Percentiles rank a stretch among this genome's conserved stretches.
Conservation (phyloP, 176 grass and related monocot species). For the Zizania latifolia region DNA sequence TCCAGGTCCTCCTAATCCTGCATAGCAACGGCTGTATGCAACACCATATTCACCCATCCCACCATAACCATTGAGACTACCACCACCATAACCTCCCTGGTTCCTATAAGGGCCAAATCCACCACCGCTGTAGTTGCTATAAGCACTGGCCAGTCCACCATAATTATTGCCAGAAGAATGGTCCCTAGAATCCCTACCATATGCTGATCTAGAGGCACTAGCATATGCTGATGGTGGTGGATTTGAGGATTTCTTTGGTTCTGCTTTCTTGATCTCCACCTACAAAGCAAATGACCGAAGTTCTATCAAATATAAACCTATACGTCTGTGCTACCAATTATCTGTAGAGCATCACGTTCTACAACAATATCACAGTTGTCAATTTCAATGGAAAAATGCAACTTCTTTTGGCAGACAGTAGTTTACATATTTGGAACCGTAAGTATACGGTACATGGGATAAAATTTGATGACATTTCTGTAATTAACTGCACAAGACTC, state of each 20-base stretch:
- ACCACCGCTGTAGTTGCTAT: constrained; percentile 40
- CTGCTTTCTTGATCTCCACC: constrained; percentile 99
- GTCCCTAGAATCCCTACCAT: constrained; percentile 69
- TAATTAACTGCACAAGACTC: constrained; percentile 39
- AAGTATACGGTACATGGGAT: not conserved
- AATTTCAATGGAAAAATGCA: constrained; percentile 10
- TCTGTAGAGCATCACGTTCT: constrained; percentile 15
- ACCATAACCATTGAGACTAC: constrained; percentile 48
- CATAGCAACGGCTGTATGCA: constrained; percentile 55
- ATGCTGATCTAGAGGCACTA: constrained; percentile 68
- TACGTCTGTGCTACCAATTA: constrained; percentile 28
- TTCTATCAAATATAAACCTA: constrained; percentile 42
- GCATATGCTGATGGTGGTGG: constrained; percentile 40
- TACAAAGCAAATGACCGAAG: constrained; percentile 83
- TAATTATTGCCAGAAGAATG: constrained; percentile 59
- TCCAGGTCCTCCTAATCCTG: constrained; percentile 57
- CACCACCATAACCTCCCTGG: constrained; percentile 38
- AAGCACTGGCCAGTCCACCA: constrained; percentile 30
- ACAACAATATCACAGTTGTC: constrained; percentile 4
- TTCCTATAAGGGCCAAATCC: constrained; percentile 53
- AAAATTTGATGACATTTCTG: constrained; percentile 19
- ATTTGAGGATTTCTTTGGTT: constrained; percentile 95
- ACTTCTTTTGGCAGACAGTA: constrained; percentile 19
- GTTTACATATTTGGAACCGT: constrained; percentile 3
- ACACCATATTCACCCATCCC: constrained; percentile 52